Conservation (phyloP, 306 rosid species). For the Inga oerstediana region DNA sequence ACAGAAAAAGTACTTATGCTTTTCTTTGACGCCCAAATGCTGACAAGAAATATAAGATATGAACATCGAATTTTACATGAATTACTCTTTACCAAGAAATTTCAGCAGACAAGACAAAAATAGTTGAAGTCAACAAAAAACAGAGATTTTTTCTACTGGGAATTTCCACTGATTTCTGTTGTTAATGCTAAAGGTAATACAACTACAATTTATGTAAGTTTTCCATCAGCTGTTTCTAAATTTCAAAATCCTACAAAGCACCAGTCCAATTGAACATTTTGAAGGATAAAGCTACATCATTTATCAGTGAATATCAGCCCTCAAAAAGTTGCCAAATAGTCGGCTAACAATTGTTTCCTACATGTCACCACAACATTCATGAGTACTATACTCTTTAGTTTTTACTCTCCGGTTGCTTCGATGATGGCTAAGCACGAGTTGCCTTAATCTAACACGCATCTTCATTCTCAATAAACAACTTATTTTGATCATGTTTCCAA, state of each 20-base stretch:
- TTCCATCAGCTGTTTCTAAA: neutral
- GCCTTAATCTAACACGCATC: neutral
- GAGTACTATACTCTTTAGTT: neutral
- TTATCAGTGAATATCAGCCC: neutral
- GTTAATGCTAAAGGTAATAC: neutral
- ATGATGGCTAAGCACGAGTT: neutral
- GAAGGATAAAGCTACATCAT: neutral
- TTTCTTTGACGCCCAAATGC: constrained; percentile 21
- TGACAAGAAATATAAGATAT: constrained; percentile 13
- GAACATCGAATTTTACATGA: constrained; percentile 4
- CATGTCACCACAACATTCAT: neutral
- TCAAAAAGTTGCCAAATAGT: neutral
- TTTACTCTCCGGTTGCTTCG: neutral
- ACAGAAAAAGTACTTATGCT: constrained; percentile 27
- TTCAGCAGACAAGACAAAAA: neutral
- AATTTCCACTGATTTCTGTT: neutral
- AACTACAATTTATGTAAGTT: neutral
- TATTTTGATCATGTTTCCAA: constrained; percentile 1
- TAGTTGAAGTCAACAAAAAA: constrained; percentile 23
- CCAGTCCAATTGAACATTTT: neutral
- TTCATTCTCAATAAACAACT: neutral
- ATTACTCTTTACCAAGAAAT: neutral
- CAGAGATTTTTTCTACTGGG: neutral
- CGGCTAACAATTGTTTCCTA: neutral
- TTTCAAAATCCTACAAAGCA: neutral